These are phyloP conservation scores for Galerina sulciceps DNA, from an alignment of 768 basidiomycete species.

Conservation along the genomic window DNA sequence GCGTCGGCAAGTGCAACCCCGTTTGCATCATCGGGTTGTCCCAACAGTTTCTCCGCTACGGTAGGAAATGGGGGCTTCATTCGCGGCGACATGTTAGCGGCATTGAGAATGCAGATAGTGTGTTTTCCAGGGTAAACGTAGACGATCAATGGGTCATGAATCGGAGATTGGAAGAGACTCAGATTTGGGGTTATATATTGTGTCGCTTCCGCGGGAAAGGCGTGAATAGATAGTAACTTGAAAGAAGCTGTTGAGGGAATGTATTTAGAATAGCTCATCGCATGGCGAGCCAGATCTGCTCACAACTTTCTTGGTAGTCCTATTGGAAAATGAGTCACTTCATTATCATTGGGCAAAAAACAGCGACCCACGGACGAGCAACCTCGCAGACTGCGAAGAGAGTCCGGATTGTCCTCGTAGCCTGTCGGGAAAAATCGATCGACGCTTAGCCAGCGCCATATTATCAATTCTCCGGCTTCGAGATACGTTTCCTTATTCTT, in stretches of 20 bases:
- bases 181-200: conserved; percentile 39
- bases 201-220: conserved; percentile 41
- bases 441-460: conserved; percentile 74
- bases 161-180: conserved; percentile 45
- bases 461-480: conserved; percentile 54
- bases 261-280: not conserved
- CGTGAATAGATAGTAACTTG: conserved; percentile 57
- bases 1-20: conserved; percentile 2
- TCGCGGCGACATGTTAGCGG: conserved; percentile 49
- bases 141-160: conserved; percentile 58
- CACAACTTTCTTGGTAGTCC: conserved; percentile 83
- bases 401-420: conserved; percentile 25
- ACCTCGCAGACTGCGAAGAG: conserved; percentile 49
- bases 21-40: not conserved
- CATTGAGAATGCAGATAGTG: conserved; percentile 48
- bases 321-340: conserved; percentile 25
- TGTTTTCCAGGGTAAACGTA: conserved; percentile 42
- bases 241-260: conserved; percentile 57
- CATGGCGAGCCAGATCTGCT: conserved; percentile 24
- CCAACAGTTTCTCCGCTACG: conserved; percentile 21
- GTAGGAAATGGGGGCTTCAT: conserved; percentile 45
- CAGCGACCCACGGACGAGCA: conserved; percentile 57
- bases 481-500: conserved; percentile 31
- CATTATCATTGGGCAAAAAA: not conserved
- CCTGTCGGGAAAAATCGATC: conserved; percentile 65